Conservation (phyloP, 1,139 yeast genomes). For the Geotrichum cucujoidarum region DNA sequence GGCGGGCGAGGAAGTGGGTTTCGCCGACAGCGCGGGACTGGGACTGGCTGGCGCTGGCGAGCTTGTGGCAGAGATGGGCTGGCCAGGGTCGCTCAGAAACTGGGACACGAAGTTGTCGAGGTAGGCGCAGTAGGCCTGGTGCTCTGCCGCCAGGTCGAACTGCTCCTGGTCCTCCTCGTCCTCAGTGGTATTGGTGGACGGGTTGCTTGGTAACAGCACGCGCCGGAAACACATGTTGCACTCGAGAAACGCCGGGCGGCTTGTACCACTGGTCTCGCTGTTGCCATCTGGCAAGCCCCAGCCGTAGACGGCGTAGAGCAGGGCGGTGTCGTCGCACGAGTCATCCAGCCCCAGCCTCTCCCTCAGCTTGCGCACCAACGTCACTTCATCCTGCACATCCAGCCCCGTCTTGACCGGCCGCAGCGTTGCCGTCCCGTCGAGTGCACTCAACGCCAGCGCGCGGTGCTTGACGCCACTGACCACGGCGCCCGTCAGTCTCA, state of each 20-base stretch:
- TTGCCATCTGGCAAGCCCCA: no score
- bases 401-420: neutral
- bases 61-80: neutral
- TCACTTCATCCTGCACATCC: neutral
- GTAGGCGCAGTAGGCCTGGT: conserved; percentile 1
- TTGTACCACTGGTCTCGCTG: no score
- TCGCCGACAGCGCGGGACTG: neutral
- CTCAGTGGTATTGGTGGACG: neutral
- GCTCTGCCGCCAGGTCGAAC: neutral
- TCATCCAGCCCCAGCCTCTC: neutral
- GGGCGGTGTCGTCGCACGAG: neutral
- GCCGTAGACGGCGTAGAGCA: neutral
- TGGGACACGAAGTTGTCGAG: neutral
- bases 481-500: neutral
- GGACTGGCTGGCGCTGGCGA: neutral
- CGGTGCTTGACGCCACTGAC: neutral
- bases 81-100: neutral
- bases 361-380: neutral
- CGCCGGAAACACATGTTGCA: conserved; percentile 6
- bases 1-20: no score
- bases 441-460: neutral
- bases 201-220: neutral
- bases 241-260: neutral
- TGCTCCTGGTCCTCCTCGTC: neutral
- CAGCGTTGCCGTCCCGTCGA: neutral